These are phyloP conservation scores for Mrakia blollopis DNA, from an alignment of 768 basidiomycete genomes.

Conservation along the genomic window DNA sequence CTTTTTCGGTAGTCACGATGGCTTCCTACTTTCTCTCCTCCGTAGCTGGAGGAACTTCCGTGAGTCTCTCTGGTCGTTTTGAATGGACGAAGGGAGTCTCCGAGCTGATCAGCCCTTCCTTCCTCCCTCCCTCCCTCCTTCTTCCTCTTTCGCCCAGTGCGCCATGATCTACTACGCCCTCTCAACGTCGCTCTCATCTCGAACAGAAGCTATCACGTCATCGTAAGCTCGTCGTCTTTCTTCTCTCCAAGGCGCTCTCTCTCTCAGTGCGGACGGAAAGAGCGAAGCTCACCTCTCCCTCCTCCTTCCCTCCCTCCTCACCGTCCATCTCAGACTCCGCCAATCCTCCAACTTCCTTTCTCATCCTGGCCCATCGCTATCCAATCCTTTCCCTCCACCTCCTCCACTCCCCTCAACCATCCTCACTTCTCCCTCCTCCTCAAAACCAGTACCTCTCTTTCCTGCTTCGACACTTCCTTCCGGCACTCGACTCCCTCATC, in stretches of 20 bases:
- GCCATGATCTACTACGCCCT: constrained; percentile 21
- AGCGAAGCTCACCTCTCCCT: constrained; percentile 3
- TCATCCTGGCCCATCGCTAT: background rate
- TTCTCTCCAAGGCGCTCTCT: background rate
- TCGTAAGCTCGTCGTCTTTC: background rate
- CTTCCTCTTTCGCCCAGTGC: background rate
- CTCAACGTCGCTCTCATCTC: background rate
- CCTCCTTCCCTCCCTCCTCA: background rate
- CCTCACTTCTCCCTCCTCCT: background rate
- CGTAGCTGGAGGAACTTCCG: background rate
- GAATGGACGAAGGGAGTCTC: background rate
- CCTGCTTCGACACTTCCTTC: background rate
- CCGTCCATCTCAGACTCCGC: background rate
- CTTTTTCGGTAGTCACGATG: background rate
- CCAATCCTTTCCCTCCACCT: background rate
- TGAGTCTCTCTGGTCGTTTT: background rate
- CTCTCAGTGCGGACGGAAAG: background rate
- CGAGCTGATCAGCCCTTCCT: background rate
- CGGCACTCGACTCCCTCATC: background rate
- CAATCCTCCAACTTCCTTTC: constrained; percentile 7
- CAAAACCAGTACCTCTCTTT: background rate
- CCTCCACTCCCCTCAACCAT: background rate
- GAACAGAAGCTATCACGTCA: constrained; percentile 2
- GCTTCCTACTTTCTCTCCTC: background rate
- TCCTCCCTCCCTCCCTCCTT: background rate